Base-by-base conservation (phyloP, 768 basidiomycete species). In the Paxillus rubicundulus region DNA sequence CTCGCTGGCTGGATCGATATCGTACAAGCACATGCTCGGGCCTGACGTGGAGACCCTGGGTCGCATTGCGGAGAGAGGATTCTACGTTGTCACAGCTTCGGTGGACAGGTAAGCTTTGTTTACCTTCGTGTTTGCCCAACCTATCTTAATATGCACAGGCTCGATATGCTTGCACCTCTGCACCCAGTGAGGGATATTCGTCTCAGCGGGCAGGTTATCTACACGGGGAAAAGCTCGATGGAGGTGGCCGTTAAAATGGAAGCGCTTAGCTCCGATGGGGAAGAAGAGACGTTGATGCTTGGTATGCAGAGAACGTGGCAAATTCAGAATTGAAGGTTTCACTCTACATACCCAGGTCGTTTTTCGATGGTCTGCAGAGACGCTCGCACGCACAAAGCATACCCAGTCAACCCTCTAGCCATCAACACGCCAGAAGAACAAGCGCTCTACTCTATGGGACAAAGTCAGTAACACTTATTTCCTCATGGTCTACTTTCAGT, bases 301-400 rank as follows among this genome's bases (percentile, higher is more conserved):
- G 88, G 89, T 66, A 32, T 27, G 52, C 83, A 62, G 43, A 69
- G 21, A 9, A 54, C 7, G 45, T 54, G 44, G 10, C 36, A 13
- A 33, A 32, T 37, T 47, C 59, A 37, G 46, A 34, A 17, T 28
- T 28, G 20, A 16, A 44, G 21, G 44, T 18, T 17, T 52, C 10
- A 16, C n/a, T 24, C 36, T 20, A 4, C 47, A 7, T 10, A 33
- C 27, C 39, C 4, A 90, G 91, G 92, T n/a, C 82, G 90, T n/a
- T 93, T 93, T 72, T 85, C 86, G 0, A 93, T 93, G 90, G 90
- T 92, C 7, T 91, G 88, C 63, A 74, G 89, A 51, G 85, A 92
- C 61, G 79, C 86, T 0, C 65, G 67, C 13, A 87, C 87, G 3
- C 82, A 85, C 55, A 78, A 76, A 46, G 83, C 90, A 0, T 72